Percentiles rank a stretch among this genome's conserved stretches.
Conservation (phyloP, 108 stramenopile genomes). For the Cylindrotheca closterium region DNA sequence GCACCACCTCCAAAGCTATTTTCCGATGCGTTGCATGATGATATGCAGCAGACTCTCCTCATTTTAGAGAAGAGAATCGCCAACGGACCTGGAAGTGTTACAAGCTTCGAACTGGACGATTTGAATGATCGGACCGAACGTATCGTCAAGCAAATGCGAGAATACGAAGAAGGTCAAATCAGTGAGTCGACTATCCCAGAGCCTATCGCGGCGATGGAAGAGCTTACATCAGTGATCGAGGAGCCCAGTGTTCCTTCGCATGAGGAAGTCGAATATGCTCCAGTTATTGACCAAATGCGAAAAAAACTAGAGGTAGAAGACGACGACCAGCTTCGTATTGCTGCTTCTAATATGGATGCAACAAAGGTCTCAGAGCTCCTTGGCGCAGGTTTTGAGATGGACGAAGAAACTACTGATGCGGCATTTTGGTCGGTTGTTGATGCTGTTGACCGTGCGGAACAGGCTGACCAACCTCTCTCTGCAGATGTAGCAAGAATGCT, state of each 20-base stretch:
- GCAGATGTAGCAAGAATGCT: conserved; percentile 34
- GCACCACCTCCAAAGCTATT: conserved; percentile 61
- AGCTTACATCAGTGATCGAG: too few relatives aligned
- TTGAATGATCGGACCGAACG: conserved; percentile 33
- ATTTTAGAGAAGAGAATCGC: conserved; percentile 61
- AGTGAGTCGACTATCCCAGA: too few relatives aligned
- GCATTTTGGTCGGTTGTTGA: conserved; percentile 42
- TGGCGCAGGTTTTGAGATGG: conserved; percentile 10
- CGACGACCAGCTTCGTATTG: not conserved
- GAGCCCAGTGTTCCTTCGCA: too few relatives aligned
- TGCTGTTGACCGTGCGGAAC: conserved; percentile 31
- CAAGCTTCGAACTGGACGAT: conserved; percentile 35
- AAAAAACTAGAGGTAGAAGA: too few relatives aligned
- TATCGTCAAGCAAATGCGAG: conserved; percentile 60
- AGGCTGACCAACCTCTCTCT: conserved; percentile 22
- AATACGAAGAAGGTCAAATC: conserved; percentile 29
- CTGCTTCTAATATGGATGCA: not conserved
- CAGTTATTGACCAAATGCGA: too few relatives aligned
- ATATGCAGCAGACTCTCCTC: conserved; percentile 53
- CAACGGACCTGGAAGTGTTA: conserved; percentile 46
- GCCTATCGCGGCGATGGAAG: too few relatives aligned
- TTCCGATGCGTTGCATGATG: conserved; percentile 45
- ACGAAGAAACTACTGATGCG: conserved; percentile 28
- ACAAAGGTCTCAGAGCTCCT: not conserved
- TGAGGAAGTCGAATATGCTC: too few relatives aligned